These are phyloP conservation scores for Naumovozyma dairenensis DNA, from an alignment of 805 yeast genomes.

Conservation along the genomic window DNA sequence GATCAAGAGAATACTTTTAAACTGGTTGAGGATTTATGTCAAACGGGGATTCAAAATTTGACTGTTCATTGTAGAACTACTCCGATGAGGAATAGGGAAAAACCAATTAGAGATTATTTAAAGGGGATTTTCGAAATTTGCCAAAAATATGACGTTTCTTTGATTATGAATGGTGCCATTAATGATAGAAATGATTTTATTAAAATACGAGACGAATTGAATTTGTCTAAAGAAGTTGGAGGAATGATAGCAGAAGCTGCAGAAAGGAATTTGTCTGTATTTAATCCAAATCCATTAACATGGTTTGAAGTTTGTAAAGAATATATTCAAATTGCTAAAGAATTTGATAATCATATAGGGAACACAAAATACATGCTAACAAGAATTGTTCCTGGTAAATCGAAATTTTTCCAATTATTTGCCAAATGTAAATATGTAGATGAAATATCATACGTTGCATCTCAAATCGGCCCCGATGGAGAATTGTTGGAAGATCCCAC, in stretches of 20 bases:
- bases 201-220: conserved; percentile 41
- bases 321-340: conserved; percentile 42
- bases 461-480: conserved; percentile 10
- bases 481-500: conserved; percentile 1
- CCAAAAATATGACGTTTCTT: conserved; percentile 49
- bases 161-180: conserved; percentile 78
- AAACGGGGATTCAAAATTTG: conserved; percentile 76
- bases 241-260: conserved; percentile 93
- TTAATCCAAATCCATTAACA: conserved; percentile 34
- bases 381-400: conserved; percentile 72
- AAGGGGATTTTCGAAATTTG: conserved; percentile 54
- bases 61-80: conserved; percentile 90
- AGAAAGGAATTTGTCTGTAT: conserved; percentile 77
- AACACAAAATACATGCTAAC: conserved; percentile 76
- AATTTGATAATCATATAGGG: conserved; percentile 52
- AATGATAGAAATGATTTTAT: conserved; percentile 43
- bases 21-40: conserved; percentile 46
- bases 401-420: conserved; percentile 46
- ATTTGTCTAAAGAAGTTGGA: conserved; percentile 48
- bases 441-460: conserved; percentile 31
- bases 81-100: conserved; percentile 79
- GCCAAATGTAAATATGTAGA: conserved; percentile 46
- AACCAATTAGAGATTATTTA: conserved; percentile 65
- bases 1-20: conserved; percentile 48
- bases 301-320: conserved; percentile 51